Percentiles rank a stretch among this genome's conserved stretches.
These are phyloP conservation scores for Papiliotrema terrestris DNA, from an alignment of 1,284 basidiomycete species.

Conservation along the genomic window DNA sequence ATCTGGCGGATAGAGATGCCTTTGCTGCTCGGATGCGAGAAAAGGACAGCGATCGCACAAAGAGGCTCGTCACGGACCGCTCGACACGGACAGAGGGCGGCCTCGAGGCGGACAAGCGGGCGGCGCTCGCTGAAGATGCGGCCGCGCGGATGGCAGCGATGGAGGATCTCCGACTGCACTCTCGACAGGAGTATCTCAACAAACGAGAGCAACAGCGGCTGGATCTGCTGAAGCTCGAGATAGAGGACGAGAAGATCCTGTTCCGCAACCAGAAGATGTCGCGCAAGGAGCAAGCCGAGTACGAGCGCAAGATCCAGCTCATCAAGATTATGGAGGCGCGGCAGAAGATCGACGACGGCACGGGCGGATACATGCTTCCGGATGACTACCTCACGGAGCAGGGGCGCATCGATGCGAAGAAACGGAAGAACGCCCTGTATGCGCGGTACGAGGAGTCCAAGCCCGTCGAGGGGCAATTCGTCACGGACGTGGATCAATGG, in stretches of 20 bases:
- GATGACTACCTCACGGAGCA: slow-evolving; percentile 98
- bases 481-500: slow-evolving; percentile 95
- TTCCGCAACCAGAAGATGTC: slow-evolving; percentile 80
- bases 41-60: slow-evolving; percentile 78
- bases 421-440: slow-evolving; percentile 89
- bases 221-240: slow-evolving; percentile 87
- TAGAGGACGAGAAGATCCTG: slow-evolving; percentile 83
- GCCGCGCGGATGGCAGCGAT: slow-evolving; percentile 73
- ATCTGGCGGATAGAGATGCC: slow-evolving; percentile 82
- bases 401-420: slow-evolving; percentile 97
- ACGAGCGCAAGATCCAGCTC: slow-evolving; percentile 90
- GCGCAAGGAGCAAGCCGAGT: slow-evolving; percentile 72
- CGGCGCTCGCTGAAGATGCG: slow-evolving; percentile 78
- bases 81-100: slow-evolving; percentile 72
- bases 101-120: slow-evolving; percentile 75
- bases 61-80: slow-evolving; percentile 88
- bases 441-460: slow-evolving; percentile 87
- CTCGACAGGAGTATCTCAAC: slow-evolving; percentile 88
- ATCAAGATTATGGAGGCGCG: slow-evolving; percentile 89
- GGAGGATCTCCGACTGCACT: slow-evolving; percentile 76
- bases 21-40: slow-evolving; percentile 84
- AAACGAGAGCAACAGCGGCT: slow-evolving; percentile 96
- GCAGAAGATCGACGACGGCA: slow-evolving; percentile 87
- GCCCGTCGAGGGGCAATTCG: slow-evolving; percentile 72
- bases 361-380: slow-evolving; percentile 88